phyloP scores from a whole-genome alignment of 2,329 filamentous ascomycete genomes.

The Neonectria magnoliae region DNA sequence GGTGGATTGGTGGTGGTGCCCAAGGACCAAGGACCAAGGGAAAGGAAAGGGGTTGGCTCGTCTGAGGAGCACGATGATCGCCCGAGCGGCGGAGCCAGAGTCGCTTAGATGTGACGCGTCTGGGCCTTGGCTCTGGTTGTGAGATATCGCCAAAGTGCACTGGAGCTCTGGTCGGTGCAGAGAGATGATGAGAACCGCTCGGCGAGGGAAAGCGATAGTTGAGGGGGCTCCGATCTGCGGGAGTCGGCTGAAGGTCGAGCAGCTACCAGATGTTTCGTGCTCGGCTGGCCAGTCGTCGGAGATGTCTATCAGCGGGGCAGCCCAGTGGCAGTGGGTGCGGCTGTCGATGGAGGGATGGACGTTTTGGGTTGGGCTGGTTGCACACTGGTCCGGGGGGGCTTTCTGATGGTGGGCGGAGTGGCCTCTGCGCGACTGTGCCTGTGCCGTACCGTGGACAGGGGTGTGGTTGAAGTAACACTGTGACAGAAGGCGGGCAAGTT shows the following conservation, averaged over 20 bases:
- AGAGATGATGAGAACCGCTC: slow-evolving; percentile 24
- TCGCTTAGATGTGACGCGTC: slow-evolving; percentile 22
- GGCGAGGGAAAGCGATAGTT: slow-evolving; percentile 25
- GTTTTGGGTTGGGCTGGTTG: slow-evolving; percentile 34
- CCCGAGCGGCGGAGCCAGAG: slow-evolving; percentile 29
- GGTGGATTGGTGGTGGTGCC: slow-evolving; percentile 33
- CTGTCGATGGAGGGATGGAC: slow-evolving; percentile 32
- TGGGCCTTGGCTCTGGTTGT: slow-evolving; percentile 17
- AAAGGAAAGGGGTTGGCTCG: slow-evolving; percentile 40
- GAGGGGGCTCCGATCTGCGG: slow-evolving; percentile 33
- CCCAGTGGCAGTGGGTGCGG: slow-evolving; percentile 32
- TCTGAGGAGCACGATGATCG: slow-evolving; percentile 33
- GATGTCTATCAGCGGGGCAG: slow-evolving; percentile 40
- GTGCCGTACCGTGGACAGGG: slow-evolving; percentile 20
- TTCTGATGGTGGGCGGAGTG: slow-evolving; percentile 19
- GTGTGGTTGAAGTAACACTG: slow-evolving; percentile 19
- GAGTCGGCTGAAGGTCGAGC: slow-evolving; percentile 34
- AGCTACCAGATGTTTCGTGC: slow-evolving; percentile 17
- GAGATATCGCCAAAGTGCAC: slow-evolving; percentile 27
- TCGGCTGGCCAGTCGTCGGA: slow-evolving; percentile 30
- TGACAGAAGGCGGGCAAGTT: background rate
- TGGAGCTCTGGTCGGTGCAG: slow-evolving; percentile 26
- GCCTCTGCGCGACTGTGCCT: slow-evolving; percentile 30
- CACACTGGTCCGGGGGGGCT: slow-evolving; percentile 33
- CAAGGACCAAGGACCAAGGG: slow-evolving; percentile 29